phyloP scores from a whole-genome alignment of 208 protist species.

The Wallacemonas rigidus region DNA sequence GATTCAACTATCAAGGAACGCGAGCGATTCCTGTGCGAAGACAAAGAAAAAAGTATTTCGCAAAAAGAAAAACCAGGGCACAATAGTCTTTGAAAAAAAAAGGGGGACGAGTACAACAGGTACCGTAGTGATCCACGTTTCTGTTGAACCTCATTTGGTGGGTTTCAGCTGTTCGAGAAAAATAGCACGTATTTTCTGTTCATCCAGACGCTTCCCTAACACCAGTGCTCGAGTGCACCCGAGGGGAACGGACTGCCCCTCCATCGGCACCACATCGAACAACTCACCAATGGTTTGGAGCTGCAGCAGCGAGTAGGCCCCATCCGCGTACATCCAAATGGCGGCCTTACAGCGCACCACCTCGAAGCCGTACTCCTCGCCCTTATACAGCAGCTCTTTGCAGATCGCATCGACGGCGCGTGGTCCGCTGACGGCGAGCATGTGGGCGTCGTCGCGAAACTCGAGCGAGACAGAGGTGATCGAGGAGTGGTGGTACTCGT shows the following conservation, averaged over 20 bases:
- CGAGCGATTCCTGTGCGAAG: too few relatives aligned
- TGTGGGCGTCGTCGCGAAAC: slow-evolving; percentile 45
- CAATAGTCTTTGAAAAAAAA: too few relatives aligned
- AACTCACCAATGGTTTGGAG: slow-evolving; percentile 86
- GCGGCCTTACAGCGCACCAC: slow-evolving; percentile 90
- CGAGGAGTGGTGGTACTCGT: slow-evolving; percentile 48
- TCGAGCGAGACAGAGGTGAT: slow-evolving; percentile 79
- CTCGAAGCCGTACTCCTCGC: slow-evolving; percentile 70
- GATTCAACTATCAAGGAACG: too few relatives aligned
- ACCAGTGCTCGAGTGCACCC: slow-evolving; percentile 75
- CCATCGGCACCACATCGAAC: slow-evolving; percentile 85
- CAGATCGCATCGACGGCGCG: slow-evolving; percentile 74
- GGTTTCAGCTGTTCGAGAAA: slow-evolving; percentile 67
- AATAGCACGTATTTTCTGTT: slow-evolving; percentile 56
- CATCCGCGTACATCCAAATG: slow-evolving; percentile 68
- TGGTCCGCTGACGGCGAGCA: slow-evolving; percentile 43
- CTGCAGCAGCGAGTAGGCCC: slow-evolving; percentile 66
- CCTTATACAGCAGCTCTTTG: slow-evolving; percentile 73
- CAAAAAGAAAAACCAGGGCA: too few relatives aligned
- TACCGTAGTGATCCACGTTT: too few relatives aligned
- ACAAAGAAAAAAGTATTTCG: too few relatives aligned
- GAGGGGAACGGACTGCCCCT: slow-evolving; percentile 63
- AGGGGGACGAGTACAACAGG: too few relatives aligned
- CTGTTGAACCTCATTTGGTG: slow-evolving; percentile 14
- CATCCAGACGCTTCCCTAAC: slow-evolving; percentile 67